Evolutionary conservation across 495 filamentous ascomycete genomes (phyloP), one percentile per base, ranked within the genome.

Genomic region (Aspergillus sparsus): DNA sequence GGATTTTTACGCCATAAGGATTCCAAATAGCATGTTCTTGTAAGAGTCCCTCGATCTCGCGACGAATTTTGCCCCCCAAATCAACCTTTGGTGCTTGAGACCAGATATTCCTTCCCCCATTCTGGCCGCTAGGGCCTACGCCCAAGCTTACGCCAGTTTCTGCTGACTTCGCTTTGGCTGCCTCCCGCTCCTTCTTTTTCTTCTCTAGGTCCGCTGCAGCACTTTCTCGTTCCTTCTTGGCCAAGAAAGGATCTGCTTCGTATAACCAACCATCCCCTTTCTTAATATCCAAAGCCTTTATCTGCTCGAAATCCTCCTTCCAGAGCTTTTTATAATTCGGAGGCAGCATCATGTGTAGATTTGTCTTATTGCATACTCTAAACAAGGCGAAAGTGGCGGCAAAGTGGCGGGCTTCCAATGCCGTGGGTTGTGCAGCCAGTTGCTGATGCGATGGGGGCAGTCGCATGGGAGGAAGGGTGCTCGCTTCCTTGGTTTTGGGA

Each of bases 301-400:
- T 71, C 3, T 84, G 82, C 47, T 87, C 82, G 66, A 98, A 96
- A 53, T 89, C 85, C 9, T 84, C 83, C 73, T 93, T 93, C 94
- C 94, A 98, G 33, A 96, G 74, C 61, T 87, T 84, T 63, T 83
- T 85, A 66, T 96, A 96, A 55, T 84, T 86, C 2, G 95, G 94
- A n/a, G 94, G 94, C 60, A 98, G 77, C 80, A 90, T 91, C 80
- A 95, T 91, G 66, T 96, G 90, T 41, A 96, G 81, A 62, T 97
- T 98, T 64, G 88, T 89, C 89, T 93, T 95, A 67, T 87, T 96
- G 74, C 89, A 91, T 1, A 98, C 89, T 39, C 94, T 85, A 71
- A 91, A 97, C 5, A 98, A 81, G 2, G 88, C 88, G 75, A 90
- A 98, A 0, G 93, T 89, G 3, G 95, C 94, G 12, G 91, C 91